These are phyloP conservation scores for Diaporthe citrichinensis DNA, from an alignment of 2,329 filamentous ascomycete species.

Conservation along the genomic window DNA sequence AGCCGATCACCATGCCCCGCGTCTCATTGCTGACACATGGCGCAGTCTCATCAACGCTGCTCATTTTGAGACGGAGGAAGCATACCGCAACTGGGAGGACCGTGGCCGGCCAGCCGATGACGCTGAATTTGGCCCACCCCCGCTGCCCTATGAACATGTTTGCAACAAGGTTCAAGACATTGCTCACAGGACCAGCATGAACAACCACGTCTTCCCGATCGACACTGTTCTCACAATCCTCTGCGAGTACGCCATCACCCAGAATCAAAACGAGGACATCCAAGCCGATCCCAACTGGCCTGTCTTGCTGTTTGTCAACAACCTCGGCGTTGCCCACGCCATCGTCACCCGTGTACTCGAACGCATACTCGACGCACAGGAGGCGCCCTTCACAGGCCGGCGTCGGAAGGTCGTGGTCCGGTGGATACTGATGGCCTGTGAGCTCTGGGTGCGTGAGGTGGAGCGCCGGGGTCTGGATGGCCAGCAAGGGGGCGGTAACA, in stretches of 20 bases:
- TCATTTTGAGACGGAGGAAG: constrained; percentile 68
- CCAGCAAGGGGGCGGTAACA: constrained; percentile 29
- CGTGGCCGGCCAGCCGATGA: constrained; percentile 57
- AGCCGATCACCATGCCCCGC: constrained; percentile 90
- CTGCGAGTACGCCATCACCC: constrained; percentile 72
- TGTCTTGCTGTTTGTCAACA: constrained; percentile 67
- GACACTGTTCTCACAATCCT: constrained; percentile 72
- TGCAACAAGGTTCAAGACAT: constrained; percentile 75
- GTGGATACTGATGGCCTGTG: constrained; percentile 66
- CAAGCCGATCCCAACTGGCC: constrained; percentile 72
- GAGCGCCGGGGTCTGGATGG: constrained; percentile 57
- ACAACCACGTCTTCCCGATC: constrained; percentile 77
- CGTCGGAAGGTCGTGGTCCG: constrained; percentile 66
- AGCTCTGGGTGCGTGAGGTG: constrained; percentile 64
- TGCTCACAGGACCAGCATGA: constrained; percentile 74
- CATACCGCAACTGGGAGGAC: constrained; percentile 51
- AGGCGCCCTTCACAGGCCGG: constrained; percentile 69
- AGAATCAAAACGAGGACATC: constrained; percentile 70
- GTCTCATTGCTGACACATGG: constrained; percentile 90
- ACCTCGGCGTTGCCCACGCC: constrained; percentile 69
- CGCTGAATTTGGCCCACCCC: constrained; percentile 56
- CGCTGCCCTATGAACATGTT: constrained; percentile 78
- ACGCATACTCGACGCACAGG: constrained; percentile 70
- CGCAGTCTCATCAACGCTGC: constrained; percentile 81
- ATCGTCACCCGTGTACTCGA: constrained; percentile 70